Evolutionary conservation across 208 protist genomes (phyloP).

Genomic region (Phytomonas francai): DNA sequence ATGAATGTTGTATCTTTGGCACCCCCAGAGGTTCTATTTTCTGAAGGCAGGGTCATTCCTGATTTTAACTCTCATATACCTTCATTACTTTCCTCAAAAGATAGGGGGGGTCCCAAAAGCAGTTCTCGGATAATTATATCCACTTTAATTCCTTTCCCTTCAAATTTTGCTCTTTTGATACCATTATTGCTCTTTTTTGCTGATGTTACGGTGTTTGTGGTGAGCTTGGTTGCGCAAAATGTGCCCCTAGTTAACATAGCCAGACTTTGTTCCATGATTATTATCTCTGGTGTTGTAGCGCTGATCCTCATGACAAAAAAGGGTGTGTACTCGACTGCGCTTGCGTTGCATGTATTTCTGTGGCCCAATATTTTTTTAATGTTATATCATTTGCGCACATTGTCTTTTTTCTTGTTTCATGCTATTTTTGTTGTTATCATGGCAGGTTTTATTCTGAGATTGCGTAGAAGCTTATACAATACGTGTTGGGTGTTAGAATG

Average conservation of each 20-base stretch:
- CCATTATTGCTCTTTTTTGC: constrained; percentile 40
- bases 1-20: constrained; percentile 51
- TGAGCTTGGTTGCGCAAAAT: constrained; percentile 24
- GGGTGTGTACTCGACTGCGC: constrained; percentile 28
- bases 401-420: constrained; percentile 55
- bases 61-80: not conserved
- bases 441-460: constrained; percentile 48
- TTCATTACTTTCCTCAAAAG: not conserved
- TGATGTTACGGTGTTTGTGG: constrained; percentile 46
- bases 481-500: constrained; percentile 42
- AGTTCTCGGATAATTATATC: not conserved
- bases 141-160: constrained; percentile 6
- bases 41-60: not conserved
- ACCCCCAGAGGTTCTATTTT: constrained; percentile 10
- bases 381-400: constrained; percentile 48
- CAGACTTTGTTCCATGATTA: constrained; percentile 29
- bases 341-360: constrained; percentile 49
- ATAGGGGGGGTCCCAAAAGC: not conserved
- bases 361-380: constrained; percentile 49
- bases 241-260: constrained; percentile 28
- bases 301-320: constrained; percentile 44
- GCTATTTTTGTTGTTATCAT: constrained; percentile 39
- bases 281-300: constrained; percentile 37
- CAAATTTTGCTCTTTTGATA: constrained; percentile 23
- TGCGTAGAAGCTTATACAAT: constrained; percentile 38